Evolutionary conservation across 2,329 filamentous ascomycete genomes (phyloP).

Genomic region (Cladosporium colombiae): DNA sequence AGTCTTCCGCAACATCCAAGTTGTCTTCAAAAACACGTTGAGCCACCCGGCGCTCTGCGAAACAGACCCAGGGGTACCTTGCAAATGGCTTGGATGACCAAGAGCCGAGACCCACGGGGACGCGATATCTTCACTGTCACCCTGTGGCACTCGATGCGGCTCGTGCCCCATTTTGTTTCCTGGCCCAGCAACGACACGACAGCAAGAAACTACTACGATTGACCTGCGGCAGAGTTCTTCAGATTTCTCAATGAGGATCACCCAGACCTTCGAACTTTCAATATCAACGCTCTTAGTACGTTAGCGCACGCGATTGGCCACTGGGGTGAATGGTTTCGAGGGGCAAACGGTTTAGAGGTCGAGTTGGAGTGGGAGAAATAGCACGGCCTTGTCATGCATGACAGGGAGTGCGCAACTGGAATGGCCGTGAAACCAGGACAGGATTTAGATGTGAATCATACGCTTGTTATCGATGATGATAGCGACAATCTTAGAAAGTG

Average conservation of each 20-base stretch:
- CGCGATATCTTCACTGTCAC: not conserved
- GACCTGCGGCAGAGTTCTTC: not conserved
- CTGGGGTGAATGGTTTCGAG: not conserved
- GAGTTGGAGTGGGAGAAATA: not conserved
- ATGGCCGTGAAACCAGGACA: not conserved
- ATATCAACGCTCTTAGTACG: not conserved
- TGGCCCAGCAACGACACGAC: not conserved
- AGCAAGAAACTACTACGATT: not conserved
- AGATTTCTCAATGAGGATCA: not conserved
- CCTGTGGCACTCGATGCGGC: not conserved
- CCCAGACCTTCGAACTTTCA: not conserved
- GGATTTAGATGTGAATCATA: not conserved
- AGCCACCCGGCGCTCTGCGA: not conserved
- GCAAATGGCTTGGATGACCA: not conserved
- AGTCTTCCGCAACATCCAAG: not conserved
- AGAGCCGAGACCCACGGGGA: not conserved
- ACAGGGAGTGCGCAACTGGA: not conserved
- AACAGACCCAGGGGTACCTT: not conserved
- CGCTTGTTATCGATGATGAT: not conserved
- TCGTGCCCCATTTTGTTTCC: not conserved
- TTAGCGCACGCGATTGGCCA: not conserved
- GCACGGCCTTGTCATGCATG: not conserved
- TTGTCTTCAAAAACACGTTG: not conserved
- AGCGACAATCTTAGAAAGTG: not conserved
- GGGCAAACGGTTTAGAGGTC: no score